These are phyloP conservation scores for Sporothrix curviconia DNA, from an alignment of 2,329 filamentous ascomycete genomes.

Conservation along the genomic window DNA sequence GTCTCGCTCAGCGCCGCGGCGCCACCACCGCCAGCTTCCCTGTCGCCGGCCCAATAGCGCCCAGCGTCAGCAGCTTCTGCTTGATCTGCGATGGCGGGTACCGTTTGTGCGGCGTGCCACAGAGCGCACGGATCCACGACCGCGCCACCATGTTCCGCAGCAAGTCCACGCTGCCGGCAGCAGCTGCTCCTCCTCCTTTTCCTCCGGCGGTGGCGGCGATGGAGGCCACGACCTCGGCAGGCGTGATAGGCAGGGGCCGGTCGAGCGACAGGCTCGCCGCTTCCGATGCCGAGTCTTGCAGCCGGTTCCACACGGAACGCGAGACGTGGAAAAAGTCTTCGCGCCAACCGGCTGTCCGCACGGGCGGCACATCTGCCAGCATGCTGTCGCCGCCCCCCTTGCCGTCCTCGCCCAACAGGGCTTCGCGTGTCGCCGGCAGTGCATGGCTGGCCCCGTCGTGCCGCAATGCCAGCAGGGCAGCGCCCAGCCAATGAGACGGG, in stretches of 20 bases:
- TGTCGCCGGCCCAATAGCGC: slow-evolving; percentile 25
- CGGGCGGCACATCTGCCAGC: slow-evolving; percentile 27
- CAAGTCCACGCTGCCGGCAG: too few relatives aligned
- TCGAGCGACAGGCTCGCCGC: slow-evolving; percentile 35
- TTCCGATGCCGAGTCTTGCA: slow-evolving; percentile 47
- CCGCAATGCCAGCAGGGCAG: slow-evolving; percentile 52
- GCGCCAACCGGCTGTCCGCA: slow-evolving; percentile 39
- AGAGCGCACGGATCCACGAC: slow-evolving; percentile 52
- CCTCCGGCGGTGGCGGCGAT: background rate
- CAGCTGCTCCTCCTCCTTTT: too few relatives aligned
- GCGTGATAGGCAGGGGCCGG: background rate
- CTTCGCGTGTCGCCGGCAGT: slow-evolving; percentile 41
- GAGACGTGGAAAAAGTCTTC: slow-evolving; percentile 50
- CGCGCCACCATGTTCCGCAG: slow-evolving; percentile 16
- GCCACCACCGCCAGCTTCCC: background rate
- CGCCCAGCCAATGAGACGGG: slow-evolving; percentile 55
- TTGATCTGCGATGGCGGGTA: slow-evolving; percentile 45
- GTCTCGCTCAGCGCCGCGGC: slow-evolving; percentile 21
- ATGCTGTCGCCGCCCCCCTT: slow-evolving; percentile 34
- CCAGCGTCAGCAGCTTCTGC: slow-evolving; percentile 45
- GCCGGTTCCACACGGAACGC: slow-evolving; percentile 50
- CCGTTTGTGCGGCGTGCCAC: slow-evolving; percentile 43
- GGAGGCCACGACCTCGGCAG: background rate
- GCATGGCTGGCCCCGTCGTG: slow-evolving; percentile 39
- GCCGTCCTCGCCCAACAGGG: too few relatives aligned